These are phyloP conservation scores for Neonectria faginata DNA, from an alignment of 2,329 filamentous ascomycete genomes.

Conservation along the genomic window DNA sequence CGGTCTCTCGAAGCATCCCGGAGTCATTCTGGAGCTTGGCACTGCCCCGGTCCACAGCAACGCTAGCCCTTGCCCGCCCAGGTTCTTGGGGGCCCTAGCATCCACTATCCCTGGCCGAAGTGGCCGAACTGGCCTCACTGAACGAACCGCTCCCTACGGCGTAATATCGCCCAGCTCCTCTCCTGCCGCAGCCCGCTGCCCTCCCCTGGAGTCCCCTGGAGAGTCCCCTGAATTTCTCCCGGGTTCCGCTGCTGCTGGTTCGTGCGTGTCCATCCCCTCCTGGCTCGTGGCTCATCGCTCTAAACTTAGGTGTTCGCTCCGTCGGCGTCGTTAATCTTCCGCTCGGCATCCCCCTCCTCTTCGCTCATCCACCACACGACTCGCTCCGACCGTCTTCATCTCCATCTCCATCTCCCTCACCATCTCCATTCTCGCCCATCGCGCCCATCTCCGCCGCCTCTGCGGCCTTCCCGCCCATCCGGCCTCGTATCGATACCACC, in stretches of 20 bases:
- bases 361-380: conserved; percentile 36
- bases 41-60: conserved; percentile 6
- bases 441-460: conserved; percentile 21
- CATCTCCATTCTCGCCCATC: conserved; percentile 22
- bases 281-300: conserved; percentile 33
- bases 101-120: conserved; percentile 16
- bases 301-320: conserved; percentile 30
- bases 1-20: conserved; percentile 17
- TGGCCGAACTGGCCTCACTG: conserved; percentile 24
- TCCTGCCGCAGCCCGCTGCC: conserved; percentile 23
- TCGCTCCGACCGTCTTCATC: conserved; percentile 19
- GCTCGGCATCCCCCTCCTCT: conserved; percentile 38
- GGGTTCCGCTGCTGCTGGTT: conserved; percentile 31
- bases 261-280: conserved; percentile 41
- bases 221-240: conserved; percentile 38
- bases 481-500: conserved; percentile 36
- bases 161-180: conserved; percentile 14
- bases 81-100: conserved; percentile 6
- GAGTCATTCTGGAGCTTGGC: conserved; percentile 18
- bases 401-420: conserved; percentile 30
- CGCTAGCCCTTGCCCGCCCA: conserved; percentile 18
- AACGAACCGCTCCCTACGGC: conserved; percentile 19
- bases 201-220: conserved; percentile 33
- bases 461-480: conserved; percentile 29
- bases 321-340: conserved; percentile 43